phyloP scores from a whole-genome alignment of 148 eudicot species.

The Pouteria glomerata region DNA sequence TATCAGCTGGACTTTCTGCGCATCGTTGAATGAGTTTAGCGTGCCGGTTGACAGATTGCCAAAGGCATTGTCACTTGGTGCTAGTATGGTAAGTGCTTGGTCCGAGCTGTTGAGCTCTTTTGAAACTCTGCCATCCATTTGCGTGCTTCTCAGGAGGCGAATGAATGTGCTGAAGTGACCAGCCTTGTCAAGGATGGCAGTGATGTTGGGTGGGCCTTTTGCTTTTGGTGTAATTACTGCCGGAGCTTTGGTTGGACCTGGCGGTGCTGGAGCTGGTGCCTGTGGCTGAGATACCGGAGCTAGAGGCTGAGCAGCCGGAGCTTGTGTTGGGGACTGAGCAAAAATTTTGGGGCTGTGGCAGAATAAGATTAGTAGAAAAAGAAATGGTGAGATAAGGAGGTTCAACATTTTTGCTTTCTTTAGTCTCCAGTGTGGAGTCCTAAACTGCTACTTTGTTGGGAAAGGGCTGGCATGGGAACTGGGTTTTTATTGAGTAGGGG shows the following conservation, averaged over 20 bases:
- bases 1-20: not conserved
- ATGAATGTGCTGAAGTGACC: not conserved
- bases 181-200: not conserved
- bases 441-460: not conserved
- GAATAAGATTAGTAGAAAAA: not conserved
- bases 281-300: not conserved
- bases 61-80: conserved; percentile 1
- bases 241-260: not conserved
- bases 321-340: not conserved
- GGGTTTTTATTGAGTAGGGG: not conserved
- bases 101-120: not conserved
- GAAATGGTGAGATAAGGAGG: not conserved
- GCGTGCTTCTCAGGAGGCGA: not conserved
- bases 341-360: not conserved
- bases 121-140: not conserved
- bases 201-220: conserved; percentile 3
- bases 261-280: not conserved
- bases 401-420: conserved; percentile 2
- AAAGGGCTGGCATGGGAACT: not conserved
- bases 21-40: not conserved
- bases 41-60: conserved; percentile 1
- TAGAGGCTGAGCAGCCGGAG: not conserved
- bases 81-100: conserved; percentile 6
- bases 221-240: not conserved
- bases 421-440: not conserved